Evolutionary conservation across 768 basidiomycete genomes (phyloP), one percentile per base, ranked within the genome.

Genomic region (Xerocomus spinulosus): DNA sequence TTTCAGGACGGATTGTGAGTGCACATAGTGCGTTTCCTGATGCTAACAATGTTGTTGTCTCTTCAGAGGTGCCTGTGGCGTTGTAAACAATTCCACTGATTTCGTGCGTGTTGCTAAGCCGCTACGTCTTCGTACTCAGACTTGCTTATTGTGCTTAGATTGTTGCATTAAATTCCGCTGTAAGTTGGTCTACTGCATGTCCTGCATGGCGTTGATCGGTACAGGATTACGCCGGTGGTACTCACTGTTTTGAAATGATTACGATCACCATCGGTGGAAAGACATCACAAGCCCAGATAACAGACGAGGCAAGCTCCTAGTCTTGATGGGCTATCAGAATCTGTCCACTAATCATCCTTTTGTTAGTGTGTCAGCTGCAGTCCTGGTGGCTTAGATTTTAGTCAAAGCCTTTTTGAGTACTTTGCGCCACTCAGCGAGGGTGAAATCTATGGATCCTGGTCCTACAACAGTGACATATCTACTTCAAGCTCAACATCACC

Each of bases 311-410:
- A 59, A 49, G 68, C 55, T n/a, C 29, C n/a, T 17, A 17, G 38
- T n/a, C 9, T 46, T 33, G 33, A 4, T 20, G 21, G 12, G 13
- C 18, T 37, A 24, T 13, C 28, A 34, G 15, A 9, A 42, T 20
- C 49, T 32, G 44, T 20, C n/a, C n/a, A 43, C 25, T 33, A 45
- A 17, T 23, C n/a, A 25, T 34, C 9, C n/a, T 38, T 13, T 17
- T 9, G 7, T 3, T 25, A 76, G 76, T 78, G 77, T 55, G 50
- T 51, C 20, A 61, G 60, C 5, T 78, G 78, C 62, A 44, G 58
- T 0, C 40, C 30, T 3, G 70, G 68, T 30, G 73, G 69, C 35
- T 68, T 82, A 17, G 80, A 81, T 57, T 54, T 79, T 17, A 74
- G 73, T 7, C 53, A 60, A 2, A 69, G 68, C 14, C 70, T 82